phyloP scores from a whole-genome alignment of 768 basidiomycete genomes.

The Calocera cornea region DNA sequence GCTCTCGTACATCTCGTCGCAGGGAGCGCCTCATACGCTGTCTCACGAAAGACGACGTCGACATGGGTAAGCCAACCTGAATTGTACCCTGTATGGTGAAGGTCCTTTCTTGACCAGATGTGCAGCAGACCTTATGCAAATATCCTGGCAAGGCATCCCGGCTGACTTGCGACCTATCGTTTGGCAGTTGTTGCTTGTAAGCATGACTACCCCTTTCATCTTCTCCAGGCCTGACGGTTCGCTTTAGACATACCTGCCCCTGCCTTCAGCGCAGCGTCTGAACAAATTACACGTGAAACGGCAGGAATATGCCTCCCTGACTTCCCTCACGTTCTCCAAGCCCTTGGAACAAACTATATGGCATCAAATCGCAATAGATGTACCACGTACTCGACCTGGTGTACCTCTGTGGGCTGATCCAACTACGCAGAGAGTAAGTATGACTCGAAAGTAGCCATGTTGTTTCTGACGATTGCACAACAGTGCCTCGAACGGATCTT shows the following conservation, averaged over 20 bases:
- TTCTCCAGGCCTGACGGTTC: not conserved
- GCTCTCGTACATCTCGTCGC: slow-evolving; percentile 48
- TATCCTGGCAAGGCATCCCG: slow-evolving; percentile 93
- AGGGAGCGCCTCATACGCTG: slow-evolving; percentile 67
- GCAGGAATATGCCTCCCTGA: slow-evolving; percentile 79
- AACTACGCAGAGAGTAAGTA: slow-evolving; percentile 70
- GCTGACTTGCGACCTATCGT: slow-evolving; percentile 73
- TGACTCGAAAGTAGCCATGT: not conserved
- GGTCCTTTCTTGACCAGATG: not conserved
- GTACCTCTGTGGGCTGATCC: slow-evolving; percentile 82
- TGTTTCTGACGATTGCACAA: slow-evolving; percentile 22
- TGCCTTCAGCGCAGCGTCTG: slow-evolving; percentile 60
- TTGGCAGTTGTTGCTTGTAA: slow-evolving; percentile 86
- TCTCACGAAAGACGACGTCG: slow-evolving; percentile 59
- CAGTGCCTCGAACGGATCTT: slow-evolving; percentile 88
- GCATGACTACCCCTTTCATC: slow-evolving; percentile 18
- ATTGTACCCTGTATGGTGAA: not conserved
- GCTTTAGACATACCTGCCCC: slow-evolving; percentile 79
- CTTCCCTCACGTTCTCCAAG: slow-evolving; percentile 76
- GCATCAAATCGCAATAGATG: slow-evolving; percentile 99
- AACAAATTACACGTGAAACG: slow-evolving; percentile 78
- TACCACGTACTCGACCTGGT: slow-evolving; percentile 87
- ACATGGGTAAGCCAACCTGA: slow-evolving; percentile 46
- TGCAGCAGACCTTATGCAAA: slow-evolving; percentile 68
- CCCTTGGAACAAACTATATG: slow-evolving; percentile 92